These are phyloP conservation scores for Phaffia tasmanica DNA, from an alignment of 768 basidiomycete genomes.

Conservation along the genomic window DNA sequence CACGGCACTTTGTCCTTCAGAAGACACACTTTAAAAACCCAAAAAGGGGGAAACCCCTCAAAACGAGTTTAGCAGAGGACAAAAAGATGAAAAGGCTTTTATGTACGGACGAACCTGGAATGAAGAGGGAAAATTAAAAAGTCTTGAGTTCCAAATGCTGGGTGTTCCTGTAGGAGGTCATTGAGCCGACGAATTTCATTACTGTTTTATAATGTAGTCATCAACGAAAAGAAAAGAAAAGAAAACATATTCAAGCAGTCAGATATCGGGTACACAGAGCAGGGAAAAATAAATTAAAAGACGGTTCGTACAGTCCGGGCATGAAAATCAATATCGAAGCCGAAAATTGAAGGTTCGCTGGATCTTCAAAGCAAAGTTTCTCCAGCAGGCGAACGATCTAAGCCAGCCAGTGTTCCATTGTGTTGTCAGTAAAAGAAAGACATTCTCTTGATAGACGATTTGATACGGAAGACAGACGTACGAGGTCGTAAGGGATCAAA, in stretches of 20 bases:
- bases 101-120: constrained; percentile 46
- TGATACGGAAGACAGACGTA: background rate
- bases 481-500: constrained; percentile 76
- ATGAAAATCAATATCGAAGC: constrained; percentile 80
- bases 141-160: constrained; percentile 51
- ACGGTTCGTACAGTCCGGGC: constrained; percentile 54
- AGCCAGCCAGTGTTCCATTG: too few species aligned
- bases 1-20: constrained; percentile 77
- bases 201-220: background rate
- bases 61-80: background rate
- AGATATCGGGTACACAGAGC: background rate
- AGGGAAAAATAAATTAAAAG: background rate
- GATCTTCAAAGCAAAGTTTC: constrained; percentile 62
- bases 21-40: constrained; percentile 51
- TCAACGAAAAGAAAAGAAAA: too few species aligned
- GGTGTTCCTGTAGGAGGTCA: constrained; percentile 68
- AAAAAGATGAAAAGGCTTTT: background rate
- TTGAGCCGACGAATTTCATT: constrained; percentile 82
- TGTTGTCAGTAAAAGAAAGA: background rate
- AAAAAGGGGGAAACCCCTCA: background rate
- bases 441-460: background rate
- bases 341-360: constrained; percentile 49
- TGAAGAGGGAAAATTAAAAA: constrained; percentile 80
- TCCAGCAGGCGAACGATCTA: constrained; percentile 67
- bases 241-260: background rate